phyloP scores from a whole-genome alignment of 2,329 filamentous ascomycete species.

The Colletotrichum nymphaeae region DNA sequence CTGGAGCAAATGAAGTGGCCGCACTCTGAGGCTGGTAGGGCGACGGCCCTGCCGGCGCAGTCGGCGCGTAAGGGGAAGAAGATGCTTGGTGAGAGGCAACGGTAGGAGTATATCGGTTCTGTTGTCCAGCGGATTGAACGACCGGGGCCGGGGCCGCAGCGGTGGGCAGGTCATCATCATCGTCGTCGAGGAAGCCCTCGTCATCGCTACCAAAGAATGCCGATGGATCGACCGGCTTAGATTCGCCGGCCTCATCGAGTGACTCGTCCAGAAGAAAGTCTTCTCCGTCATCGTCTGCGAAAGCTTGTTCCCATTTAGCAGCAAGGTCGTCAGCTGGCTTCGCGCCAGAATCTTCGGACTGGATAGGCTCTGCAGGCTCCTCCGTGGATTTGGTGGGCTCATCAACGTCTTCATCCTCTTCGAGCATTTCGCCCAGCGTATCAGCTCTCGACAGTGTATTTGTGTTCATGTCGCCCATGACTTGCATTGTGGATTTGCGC shows the following conservation, averaged over 20 bases:
- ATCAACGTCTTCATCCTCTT: constrained; percentile 43
- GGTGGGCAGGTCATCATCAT: constrained; percentile 51
- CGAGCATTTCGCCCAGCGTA: constrained; percentile 44
- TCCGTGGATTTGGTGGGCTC: not conserved
- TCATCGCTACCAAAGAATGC: constrained; percentile 85
- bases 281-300: constrained; percentile 80
- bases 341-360: constrained; percentile 37
- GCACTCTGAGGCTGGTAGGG: constrained; percentile 39
- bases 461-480: constrained; percentile 63
- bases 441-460: constrained; percentile 40
- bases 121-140: constrained; percentile 12
- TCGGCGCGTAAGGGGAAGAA: constrained; percentile 42
- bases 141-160: not conserved
- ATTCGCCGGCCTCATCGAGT: constrained; percentile 50
- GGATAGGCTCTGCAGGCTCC: constrained; percentile 6
- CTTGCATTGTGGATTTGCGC: constrained; percentile 78
- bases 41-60: constrained; percentile 37
- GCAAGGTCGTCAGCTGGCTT: constrained; percentile 72
- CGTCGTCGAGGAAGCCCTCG: constrained; percentile 85
- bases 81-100: constrained; percentile 1
- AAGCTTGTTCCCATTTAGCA: constrained; percentile 85
- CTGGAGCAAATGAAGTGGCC: constrained; percentile 30
- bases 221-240: constrained; percentile 67
- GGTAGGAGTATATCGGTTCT: constrained; percentile 36
- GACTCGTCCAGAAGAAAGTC: constrained; percentile 71